Evolutionary conservation across 306 rosid species (phyloP).

Genomic region (Rubus parviflorus): DNA sequence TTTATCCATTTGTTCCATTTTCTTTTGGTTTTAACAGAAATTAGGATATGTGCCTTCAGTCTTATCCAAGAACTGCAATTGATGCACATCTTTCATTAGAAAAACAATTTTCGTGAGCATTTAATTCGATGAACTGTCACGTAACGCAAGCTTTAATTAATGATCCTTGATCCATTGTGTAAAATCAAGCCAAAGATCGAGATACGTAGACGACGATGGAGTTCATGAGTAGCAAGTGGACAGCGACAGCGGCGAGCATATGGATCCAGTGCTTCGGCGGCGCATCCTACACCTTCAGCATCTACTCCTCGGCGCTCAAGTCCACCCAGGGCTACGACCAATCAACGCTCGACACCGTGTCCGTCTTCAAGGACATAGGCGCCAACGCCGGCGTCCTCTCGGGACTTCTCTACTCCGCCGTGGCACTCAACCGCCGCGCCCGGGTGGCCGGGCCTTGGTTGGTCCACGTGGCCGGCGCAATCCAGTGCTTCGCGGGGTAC

Average conservation of each 20-base stretch:
- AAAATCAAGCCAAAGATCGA: too few relatives aligned
- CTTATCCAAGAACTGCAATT: not conserved
- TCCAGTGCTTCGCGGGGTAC: slow-evolving; percentile 65
- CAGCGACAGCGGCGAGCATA: slow-evolving; percentile 56
- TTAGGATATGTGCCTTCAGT: not conserved
- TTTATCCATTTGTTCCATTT: not conserved
- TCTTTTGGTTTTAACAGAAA: not conserved
- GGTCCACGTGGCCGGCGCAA: slow-evolving; percentile 54
- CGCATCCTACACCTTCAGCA: slow-evolving; percentile 79
- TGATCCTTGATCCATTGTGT: too few relatives aligned
- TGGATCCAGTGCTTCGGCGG: slow-evolving; percentile 91
- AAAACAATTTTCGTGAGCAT: not conserved
- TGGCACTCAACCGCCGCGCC: slow-evolving; percentile 21
- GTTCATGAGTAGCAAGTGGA: slow-evolving; percentile 51
- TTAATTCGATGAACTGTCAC: too few relatives aligned
- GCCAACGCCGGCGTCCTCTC: slow-evolving; percentile 79
- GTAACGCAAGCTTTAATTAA: too few relatives aligned
- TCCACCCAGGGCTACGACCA: slow-evolving; percentile 73
- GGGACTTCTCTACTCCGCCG: slow-evolving; percentile 78
- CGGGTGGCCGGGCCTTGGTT: slow-evolving; percentile 64
- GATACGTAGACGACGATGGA: too few relatives aligned
- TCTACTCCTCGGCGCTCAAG: slow-evolving; percentile 75
- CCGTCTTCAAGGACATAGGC: slow-evolving; percentile 93
- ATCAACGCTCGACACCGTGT: slow-evolving; percentile 87
- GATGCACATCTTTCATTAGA: not conserved